phyloP scores from a whole-genome alignment of 2,329 filamentous ascomycete genomes.

The Dothistroma septosporum region DNA sequence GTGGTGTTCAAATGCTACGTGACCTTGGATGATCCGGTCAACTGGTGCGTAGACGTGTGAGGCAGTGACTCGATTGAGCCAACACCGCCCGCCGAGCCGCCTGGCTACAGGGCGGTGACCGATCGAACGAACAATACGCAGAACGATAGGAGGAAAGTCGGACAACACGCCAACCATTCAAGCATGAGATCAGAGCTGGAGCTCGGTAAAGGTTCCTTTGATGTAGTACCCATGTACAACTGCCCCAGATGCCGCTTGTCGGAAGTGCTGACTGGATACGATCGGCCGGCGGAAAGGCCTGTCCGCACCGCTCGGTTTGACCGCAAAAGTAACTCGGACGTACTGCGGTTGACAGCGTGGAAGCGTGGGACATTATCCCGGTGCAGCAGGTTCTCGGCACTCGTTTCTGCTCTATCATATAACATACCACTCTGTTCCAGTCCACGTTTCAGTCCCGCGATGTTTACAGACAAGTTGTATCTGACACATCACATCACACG shows the following conservation, averaged over 20 bases:
- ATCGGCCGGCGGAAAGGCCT: background rate
- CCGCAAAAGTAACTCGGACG: slow-evolving; percentile 10
- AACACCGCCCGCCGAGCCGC: background rate
- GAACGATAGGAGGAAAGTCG: slow-evolving; percentile 2
- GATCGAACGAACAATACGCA: slow-evolving; percentile 5
- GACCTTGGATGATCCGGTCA: background rate
- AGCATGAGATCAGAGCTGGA: slow-evolving; percentile 6
- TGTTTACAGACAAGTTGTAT: slow-evolving; percentile 3
- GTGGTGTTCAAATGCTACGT: background rate
- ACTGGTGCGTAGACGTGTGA: background rate
- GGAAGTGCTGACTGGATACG: slow-evolving; percentile 1
- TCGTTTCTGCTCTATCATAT: slow-evolving; percentile 9
- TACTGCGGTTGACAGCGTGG: slow-evolving; percentile 1
- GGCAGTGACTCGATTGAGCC: background rate
- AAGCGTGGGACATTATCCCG: slow-evolving; percentile 7
- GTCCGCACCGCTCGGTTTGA: slow-evolving; percentile 2
- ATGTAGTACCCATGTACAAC: background rate
- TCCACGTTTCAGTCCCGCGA: background rate
- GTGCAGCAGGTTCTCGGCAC: background rate
- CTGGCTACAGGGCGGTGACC: slow-evolving; percentile 2
- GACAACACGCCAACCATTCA: background rate
- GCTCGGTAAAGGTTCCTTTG: background rate
- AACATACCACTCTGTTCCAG: background rate
- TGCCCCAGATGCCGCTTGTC: slow-evolving; percentile 4
- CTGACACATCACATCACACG: slow-evolving; percentile 16